Evolutionary conservation across 495 filamentous ascomycete genomes (phyloP), one percentile per base, ranked within the genome.

Genomic region (Hyaloscypha finlandica): DNA sequence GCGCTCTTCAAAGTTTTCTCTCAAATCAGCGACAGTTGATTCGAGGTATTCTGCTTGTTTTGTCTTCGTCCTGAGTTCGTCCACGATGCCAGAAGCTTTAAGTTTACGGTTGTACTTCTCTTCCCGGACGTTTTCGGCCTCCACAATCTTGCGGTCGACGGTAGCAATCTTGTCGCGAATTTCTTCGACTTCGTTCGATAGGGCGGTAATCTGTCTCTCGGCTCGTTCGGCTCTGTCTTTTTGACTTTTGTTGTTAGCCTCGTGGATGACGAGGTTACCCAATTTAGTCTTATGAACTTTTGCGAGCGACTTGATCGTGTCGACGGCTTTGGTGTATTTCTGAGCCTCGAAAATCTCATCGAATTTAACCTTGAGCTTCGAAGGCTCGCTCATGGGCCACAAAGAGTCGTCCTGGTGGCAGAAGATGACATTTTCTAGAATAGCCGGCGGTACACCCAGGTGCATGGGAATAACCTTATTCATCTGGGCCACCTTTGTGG

Each of bases 361-460:
- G 63, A 99, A 99, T 45, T 85, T 88, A 78, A 95, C 94, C 78
- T 99, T 99, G 30, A 99, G 80, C 4, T 84, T 84, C 0, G 81
- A 76, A 0, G 94, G 92, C 73, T 96, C 92, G 71, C 93, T 97
- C 90, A 99, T 93, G 14, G 95, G 95, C 95, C 95, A 99, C 55
- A 98, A 76, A 63, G 94, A 97, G 66, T 99, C 95, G 69, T 99
- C 95, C 71, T 99, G 95, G 75, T 99, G 95, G 75, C 95, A 99
- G 78, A 99, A 99, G 70, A 99, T 97, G 73, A 99, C 95, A 56
- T 86, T 89, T 55, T 98, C 93, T 37, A 99, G 84, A 16, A 99
- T 86, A 9, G 95, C 93, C 64, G 89, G 88, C 4, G 93, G 95
- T 9, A 97, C 95, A 37, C 96, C 95, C 6, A 99, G 83, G 69